These are phyloP conservation scores for Aspergillus sp. DNA, from an alignment of 2,329 filamentous ascomycete species.

Conservation along the genomic window DNA sequence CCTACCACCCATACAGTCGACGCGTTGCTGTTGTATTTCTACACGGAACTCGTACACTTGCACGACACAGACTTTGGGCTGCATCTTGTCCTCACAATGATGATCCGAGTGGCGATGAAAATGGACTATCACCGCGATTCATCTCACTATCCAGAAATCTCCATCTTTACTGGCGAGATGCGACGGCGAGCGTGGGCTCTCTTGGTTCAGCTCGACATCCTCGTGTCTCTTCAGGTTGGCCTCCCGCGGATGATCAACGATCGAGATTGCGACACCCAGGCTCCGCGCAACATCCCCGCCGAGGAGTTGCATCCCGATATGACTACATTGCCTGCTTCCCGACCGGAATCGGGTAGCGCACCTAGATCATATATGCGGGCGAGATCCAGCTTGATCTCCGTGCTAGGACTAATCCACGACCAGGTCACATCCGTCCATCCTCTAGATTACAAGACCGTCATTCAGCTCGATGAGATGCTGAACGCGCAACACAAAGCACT, in stretches of 20 bases:
- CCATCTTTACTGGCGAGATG: constrained; percentile 60
- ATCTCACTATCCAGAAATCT: constrained; percentile 54
- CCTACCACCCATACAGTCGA: neutral
- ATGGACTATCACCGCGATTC: constrained; percentile 66
- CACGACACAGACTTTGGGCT: neutral
- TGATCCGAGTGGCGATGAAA: constrained; percentile 61
- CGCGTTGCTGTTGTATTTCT: neutral
- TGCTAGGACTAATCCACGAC: no score
- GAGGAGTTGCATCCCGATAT: constrained; percentile 60
- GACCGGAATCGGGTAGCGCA: constrained; percentile 41
- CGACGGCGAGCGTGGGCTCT: constrained; percentile 44
- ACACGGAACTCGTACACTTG: neutral
- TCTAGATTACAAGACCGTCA: no score
- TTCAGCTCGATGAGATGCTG: no score
- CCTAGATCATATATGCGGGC: no score
- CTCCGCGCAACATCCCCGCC: constrained; percentile 63
- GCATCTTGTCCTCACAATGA: constrained; percentile 24
- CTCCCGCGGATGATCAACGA: constrained; percentile 63
- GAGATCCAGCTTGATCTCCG: no score
- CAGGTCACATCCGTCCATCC: no score
- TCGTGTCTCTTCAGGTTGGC: constrained; percentile 66
- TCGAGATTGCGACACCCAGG: constrained; percentile 60
- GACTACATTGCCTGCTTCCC: constrained; percentile 53
- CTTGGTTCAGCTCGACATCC: constrained; percentile 58
- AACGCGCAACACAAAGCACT: no score